Conservation (phyloP, 2,329 filamentous ascomycete genomes). For the Trichoderma cornu-damae region DNA sequence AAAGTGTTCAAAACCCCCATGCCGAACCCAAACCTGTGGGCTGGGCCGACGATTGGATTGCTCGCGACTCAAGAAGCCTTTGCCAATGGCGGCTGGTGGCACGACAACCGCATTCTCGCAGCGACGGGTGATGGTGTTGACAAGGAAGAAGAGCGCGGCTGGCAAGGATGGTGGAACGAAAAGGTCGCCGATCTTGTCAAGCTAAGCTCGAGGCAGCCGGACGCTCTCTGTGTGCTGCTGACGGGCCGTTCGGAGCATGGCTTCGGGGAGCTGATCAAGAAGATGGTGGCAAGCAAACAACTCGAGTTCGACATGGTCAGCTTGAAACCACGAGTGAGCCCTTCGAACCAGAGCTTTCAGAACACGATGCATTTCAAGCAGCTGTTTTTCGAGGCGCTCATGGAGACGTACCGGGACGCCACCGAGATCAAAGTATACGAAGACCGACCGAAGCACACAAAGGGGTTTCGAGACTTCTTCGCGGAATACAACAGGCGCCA, state of each 20-base stretch:
- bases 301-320: constrained; percentile 85
- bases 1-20: constrained; percentile 88
- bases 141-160: constrained; percentile 74
- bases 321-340: constrained; percentile 79
- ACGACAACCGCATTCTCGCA: constrained; percentile 78
- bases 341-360: constrained; percentile 69
- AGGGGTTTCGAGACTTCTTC: constrained; percentile 81
- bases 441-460: constrained; percentile 62
- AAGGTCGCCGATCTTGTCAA: constrained; percentile 74
- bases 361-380: constrained; percentile 94
- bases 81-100: constrained; percentile 91
- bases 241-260: constrained; percentile 76
- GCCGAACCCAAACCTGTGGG: constrained; percentile 86
- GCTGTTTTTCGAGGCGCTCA: constrained; percentile 68
- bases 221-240: constrained; percentile 77
- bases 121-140: constrained; percentile 80
- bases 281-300: constrained; percentile 70
- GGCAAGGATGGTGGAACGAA: constrained; percentile 97
- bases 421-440: constrained; percentile 77
- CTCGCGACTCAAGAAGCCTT: constrained; percentile 73
- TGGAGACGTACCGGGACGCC: constrained; percentile 79
- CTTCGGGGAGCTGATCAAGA: constrained; percentile 74
- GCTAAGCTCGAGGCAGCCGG: constrained; percentile 76
- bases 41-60: constrained; percentile 67
- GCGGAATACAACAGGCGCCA: constrained; percentile 64